Evolutionary conservation across 2,329 filamentous ascomycete genomes (phyloP), one percentile per base, ranked within the genome.

Genomic region (Dendryphion nanum): DNA sequence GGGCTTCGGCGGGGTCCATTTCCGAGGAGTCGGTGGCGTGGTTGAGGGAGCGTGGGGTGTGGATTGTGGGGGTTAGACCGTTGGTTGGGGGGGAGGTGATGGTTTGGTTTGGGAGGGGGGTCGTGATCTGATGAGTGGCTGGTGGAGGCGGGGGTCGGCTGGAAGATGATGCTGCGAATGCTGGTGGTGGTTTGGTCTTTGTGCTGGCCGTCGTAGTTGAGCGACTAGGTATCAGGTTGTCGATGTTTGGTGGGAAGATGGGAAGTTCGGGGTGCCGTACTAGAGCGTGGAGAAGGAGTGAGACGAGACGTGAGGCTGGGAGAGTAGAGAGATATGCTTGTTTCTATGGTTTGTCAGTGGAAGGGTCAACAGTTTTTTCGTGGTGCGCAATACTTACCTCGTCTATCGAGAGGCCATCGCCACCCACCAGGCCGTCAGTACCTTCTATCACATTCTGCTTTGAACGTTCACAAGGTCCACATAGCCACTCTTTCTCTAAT

Each of bases 401-500:
- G 24, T 72, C 68, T 37, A 63, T 53, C 5, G 64, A 63, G n/a
- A 70, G 50, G 7, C 56, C 51, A n/a, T 58, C 57, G 6, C 61
- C 70, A 24, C 64, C 52, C 12, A 68, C 56, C 17, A 73, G 65
- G 14, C 59, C 53, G 12, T 61, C 56, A 13, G 68, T 57, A n/a
- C 57, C 59, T 43, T 56, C 44, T 10, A 63, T 46, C 15, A 55
- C 53, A 17, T 43, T 57, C 41, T 55, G 53, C 40, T 55, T 64
- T 4, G 57, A 51, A 19, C 56, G 53, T 28, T 48, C 61, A 59
- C 87, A 91, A 18, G 76, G 71, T 5, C 68, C 67, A 55, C 87
- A 93, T 55, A 81, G 79, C 86, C 87, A 93, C 47, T 82, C 79
- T 42, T 78, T 78, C 45, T 79, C 78, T 46, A 81, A 72, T 43